phyloP scores from a whole-genome alignment of 1,284 basidiomycete genomes.

The Cutaneotrichosporon dermatis region DNA sequence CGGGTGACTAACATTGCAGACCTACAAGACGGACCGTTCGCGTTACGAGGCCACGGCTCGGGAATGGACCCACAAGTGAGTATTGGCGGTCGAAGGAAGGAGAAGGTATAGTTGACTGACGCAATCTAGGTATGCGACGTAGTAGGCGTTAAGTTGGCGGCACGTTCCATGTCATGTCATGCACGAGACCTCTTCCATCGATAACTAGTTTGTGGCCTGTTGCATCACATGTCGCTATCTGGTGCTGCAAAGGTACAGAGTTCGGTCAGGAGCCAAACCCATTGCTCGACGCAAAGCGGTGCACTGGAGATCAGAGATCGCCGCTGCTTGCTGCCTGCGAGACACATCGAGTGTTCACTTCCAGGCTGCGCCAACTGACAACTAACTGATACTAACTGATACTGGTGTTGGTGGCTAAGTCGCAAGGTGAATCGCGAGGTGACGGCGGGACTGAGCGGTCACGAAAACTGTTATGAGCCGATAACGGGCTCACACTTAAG shows the following conservation, averaged over 20 bases:
- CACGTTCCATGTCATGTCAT: constrained; percentile 7
- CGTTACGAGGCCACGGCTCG: constrained; percentile 91
- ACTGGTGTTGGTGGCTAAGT: no score
- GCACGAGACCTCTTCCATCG: neutral
- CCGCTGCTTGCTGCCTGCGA: no score
- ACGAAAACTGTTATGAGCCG: no score
- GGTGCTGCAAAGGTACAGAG: neutral
- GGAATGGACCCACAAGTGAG: constrained; percentile 95
- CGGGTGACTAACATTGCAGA: constrained; percentile 49
- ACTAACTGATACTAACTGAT: no score
- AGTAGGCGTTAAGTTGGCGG: constrained; percentile 9
- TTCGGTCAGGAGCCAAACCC: neutral
- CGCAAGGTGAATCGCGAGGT: no score
- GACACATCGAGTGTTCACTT: no score
- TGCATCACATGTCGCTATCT: constrained; percentile 2
- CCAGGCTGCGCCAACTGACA: no score
- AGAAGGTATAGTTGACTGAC: neutral
- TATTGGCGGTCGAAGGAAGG: neutral
- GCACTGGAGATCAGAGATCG: no score
- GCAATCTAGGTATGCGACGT: constrained; percentile 32
- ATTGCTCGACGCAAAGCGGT: no score
- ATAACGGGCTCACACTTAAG: no score
- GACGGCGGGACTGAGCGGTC: no score
- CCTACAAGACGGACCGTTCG: constrained; percentile 92
- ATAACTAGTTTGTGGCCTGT: constrained; percentile 10